phyloP scores from a whole-genome alignment of 768 basidiomycete genomes.

The Macrolepiota dolichaula region DNA sequence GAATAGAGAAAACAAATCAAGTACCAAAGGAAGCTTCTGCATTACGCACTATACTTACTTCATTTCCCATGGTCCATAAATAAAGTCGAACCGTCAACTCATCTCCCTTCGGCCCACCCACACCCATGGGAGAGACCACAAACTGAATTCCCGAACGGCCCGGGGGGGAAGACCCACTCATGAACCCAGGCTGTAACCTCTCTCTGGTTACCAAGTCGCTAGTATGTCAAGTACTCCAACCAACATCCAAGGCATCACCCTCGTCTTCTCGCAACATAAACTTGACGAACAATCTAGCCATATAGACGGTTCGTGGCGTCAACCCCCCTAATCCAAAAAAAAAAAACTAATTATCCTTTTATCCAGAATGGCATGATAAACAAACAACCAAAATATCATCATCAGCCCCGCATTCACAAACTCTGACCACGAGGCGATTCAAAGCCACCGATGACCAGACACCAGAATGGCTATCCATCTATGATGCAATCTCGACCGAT shows the following conservation, averaged over 20 bases:
- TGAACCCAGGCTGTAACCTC: not conserved
- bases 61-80: too few relatives aligned
- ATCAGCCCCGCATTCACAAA: constrained; percentile 26
- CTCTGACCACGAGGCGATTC: constrained; percentile 25
- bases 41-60: too few relatives aligned
- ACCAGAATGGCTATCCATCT: constrained; percentile 25
- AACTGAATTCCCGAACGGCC: too few relatives aligned
- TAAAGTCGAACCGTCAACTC: too few relatives aligned
- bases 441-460: constrained; percentile 25
- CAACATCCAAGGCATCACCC: constrained; percentile 21
- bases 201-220: not conserved
- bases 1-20: constrained; percentile 21
- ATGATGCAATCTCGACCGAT: constrained; percentile 25
- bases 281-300: constrained; percentile 24
- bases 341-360: not conserved
- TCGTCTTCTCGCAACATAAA: constrained; percentile 27
- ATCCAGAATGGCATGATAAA: constrained; percentile 33
- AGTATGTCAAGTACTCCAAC: not conserved
- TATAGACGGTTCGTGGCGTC: constrained; percentile 25
- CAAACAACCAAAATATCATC: constrained; percentile 30
- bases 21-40: constrained; percentile 13
- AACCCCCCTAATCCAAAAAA: not conserved
- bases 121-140: too few relatives aligned
- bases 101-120: too few relatives aligned
- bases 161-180: not conserved